Conservation (phyloP, 768 basidiomycete genomes). For the Clathrus columnatus region DNA sequence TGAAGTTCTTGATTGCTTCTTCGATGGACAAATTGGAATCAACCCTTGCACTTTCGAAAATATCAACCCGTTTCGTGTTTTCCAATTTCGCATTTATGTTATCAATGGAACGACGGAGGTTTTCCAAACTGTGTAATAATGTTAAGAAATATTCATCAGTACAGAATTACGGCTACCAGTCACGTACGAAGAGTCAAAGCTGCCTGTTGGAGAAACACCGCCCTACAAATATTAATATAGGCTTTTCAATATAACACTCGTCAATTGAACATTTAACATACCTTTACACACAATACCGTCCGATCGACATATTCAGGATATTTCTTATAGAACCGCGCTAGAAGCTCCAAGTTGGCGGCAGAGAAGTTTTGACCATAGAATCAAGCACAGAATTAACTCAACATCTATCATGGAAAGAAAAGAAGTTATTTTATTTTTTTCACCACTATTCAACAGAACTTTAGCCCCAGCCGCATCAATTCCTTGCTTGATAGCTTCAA, state of each 20-base stretch:
- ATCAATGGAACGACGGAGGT: constrained; percentile 40
- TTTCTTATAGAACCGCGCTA: constrained; percentile 42
- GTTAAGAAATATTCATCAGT: background rate
- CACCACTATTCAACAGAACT: constrained; percentile 44
- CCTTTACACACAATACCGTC: constrained; percentile 43
- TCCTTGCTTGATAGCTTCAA: constrained; percentile 51
- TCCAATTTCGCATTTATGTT: constrained; percentile 36
- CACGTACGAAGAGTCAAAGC: constrained; percentile 8
- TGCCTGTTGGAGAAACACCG: background rate
- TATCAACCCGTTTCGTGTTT: constrained; percentile 47
- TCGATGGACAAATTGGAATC: constrained; percentile 32
- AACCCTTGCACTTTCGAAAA: constrained; percentile 37
- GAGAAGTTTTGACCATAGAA: constrained; percentile 44
- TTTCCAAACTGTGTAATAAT: constrained; percentile 24
- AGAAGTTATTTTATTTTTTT: too few species aligned
- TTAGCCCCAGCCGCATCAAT: constrained; percentile 36
- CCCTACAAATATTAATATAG: constrained; percentile 6
- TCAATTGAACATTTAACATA: constrained; percentile 16
- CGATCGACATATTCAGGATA: constrained; percentile 37
- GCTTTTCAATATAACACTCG: background rate
- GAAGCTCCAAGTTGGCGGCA: constrained; percentile 38
- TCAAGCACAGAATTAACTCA: too few species aligned
- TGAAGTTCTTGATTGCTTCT: constrained; percentile 34
- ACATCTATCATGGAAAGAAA: too few species aligned
- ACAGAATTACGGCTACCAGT: background rate